A percentile compares a stretch with the other conserved stretches of the same genome.
These are phyloP conservation scores for Globisporangium paddicum DNA, from an alignment of 352 stramenopile genomes.

Conservation along the genomic window DNA sequence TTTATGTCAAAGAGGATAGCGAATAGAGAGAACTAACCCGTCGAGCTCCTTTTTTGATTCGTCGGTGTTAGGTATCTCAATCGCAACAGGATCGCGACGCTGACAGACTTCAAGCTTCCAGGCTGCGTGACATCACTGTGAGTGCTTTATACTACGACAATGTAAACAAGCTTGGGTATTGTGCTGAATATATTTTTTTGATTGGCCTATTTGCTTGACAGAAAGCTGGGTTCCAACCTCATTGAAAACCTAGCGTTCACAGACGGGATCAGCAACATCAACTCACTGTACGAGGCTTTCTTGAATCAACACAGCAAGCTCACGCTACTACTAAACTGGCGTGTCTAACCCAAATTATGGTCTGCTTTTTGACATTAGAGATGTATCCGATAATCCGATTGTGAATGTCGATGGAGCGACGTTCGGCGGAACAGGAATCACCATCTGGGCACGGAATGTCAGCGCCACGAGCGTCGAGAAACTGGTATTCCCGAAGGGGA, in stretches of 20 bases:
- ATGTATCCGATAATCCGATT: slow-evolving; percentile 14
- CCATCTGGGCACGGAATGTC: slow-evolving; percentile 9
- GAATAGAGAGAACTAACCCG: background rate
- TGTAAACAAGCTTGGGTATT: background rate
- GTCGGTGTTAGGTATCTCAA: background rate
- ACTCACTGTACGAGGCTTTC: background rate
- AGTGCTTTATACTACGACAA: background rate
- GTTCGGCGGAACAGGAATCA: background rate
- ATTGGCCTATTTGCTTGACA: background rate
- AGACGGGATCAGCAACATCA: slow-evolving; percentile 2
- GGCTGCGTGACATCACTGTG: slow-evolving; percentile 7
- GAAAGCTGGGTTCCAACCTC: slow-evolving; percentile 9
- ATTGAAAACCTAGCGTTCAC: slow-evolving; percentile 9
- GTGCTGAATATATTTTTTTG: background rate
- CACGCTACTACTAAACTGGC: background rate
- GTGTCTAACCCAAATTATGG: background rate
- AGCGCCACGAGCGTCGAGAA: slow-evolving; percentile 7
- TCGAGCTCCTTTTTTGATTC: background rate
- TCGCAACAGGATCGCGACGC: slow-evolving; percentile 5
- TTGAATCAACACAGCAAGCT: background rate
- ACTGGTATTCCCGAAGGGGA: slow-evolving; percentile 4
- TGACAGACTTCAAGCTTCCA: slow-evolving; percentile 6
- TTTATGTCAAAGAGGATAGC: background rate
- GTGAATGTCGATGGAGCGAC: background rate
- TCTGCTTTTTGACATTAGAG: background rate